Evolutionary conservation across 1,284 basidiomycete species (phyloP).

Genomic region (Clitocybe nebularis): DNA sequence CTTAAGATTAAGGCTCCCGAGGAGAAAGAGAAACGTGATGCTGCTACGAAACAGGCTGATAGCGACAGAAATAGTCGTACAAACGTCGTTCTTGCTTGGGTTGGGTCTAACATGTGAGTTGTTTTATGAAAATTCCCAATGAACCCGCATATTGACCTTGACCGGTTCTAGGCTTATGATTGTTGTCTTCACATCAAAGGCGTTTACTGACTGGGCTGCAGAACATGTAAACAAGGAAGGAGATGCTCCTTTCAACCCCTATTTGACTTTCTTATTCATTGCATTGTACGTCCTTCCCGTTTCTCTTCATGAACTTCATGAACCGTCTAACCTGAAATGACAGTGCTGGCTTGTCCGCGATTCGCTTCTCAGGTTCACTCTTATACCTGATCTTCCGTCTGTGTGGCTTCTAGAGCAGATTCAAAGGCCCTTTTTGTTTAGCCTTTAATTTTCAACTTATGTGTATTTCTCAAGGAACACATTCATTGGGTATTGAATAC

Average conservation of each 20-base stretch:
- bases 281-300: conserved; percentile 55
- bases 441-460: neutral
- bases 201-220: conserved; percentile 65
- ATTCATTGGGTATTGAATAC: conserved; percentile 1
- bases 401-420: conserved; percentile 42
- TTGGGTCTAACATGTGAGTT: conserved; percentile 77
- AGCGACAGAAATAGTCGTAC: conserved; percentile 79
- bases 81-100: conserved; percentile 82
- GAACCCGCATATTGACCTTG: conserved; percentile 11
- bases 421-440: conserved; percentile 4
- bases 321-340: conserved; percentile 9
- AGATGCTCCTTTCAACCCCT: conserved; percentile 75
- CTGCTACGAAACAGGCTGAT: conserved; percentile 89
- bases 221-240: conserved; percentile 43
- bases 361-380: conserved; percentile 76
- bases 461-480: conserved; percentile 2
- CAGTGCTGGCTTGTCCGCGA: conserved; percentile 73
- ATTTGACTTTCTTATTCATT: conserved; percentile 79
- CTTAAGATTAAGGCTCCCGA: conserved; percentile 63
- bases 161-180: conserved; percentile 57
- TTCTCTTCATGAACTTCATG: conserved; percentile 7
- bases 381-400: conserved; percentile 77
- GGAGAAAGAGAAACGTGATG: conserved; percentile 77
- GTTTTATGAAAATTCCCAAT: conserved; percentile 2
- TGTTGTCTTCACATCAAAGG: conserved; percentile 75